Base-by-base conservation (phyloP, 2,329 filamentous ascomycete species). In the Hymenoscyphus repandus region DNA sequence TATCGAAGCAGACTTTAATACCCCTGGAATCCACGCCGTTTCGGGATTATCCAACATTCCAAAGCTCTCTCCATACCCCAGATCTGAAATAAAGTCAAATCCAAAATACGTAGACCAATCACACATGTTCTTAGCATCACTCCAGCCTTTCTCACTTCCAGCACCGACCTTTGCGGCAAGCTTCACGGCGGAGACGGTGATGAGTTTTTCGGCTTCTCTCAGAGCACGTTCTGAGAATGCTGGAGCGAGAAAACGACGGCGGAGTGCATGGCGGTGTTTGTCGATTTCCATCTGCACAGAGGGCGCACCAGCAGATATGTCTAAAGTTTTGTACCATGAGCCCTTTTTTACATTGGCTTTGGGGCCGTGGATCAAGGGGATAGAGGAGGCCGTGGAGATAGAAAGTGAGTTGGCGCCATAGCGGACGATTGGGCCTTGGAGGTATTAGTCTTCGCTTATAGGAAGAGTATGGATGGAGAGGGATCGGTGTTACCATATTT, bases 11-110 rank as follows among this genome's bases (percentile, higher is more conserved):
- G 31, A 42, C 13, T 56, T 51, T 13, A 56, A 37, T 3, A 51
- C 45, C 6, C 40, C 41, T n/a, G 51, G 54, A 18, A 56, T 42
- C 54, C 51, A 54, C 22, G 34, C 31, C 15, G 46, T 51, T 3
- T 52, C 53, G 6, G 53, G 34, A n/a, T 50, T 50, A 15, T 54
- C 54, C 15, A 70, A 52, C 50, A 61, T 64, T 5, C 59, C 62
- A 54, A 71, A 72, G 3, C 68, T 65, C 49, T 71, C 66, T 2
- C 70, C 72, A 53, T 74, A 75, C 0, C 71, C 67, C 33, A 75
- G 63, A 50, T 74, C 71, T 20, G 69, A 69, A 32, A 70, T 64
- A 32, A 70, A 61, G 53, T 70, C 69, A 54, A 71, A 70, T 2
- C 68, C 62, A 5, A 63, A 52, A 51, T 61, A 68, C 37, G 67